A percentile compares a stretch with the other conserved stretches of the same genome.
These are phyloP conservation scores for Ceratocystis smalleyi DNA, from an alignment of 2,329 filamentous ascomycete genomes.

Conservation along the genomic window DNA sequence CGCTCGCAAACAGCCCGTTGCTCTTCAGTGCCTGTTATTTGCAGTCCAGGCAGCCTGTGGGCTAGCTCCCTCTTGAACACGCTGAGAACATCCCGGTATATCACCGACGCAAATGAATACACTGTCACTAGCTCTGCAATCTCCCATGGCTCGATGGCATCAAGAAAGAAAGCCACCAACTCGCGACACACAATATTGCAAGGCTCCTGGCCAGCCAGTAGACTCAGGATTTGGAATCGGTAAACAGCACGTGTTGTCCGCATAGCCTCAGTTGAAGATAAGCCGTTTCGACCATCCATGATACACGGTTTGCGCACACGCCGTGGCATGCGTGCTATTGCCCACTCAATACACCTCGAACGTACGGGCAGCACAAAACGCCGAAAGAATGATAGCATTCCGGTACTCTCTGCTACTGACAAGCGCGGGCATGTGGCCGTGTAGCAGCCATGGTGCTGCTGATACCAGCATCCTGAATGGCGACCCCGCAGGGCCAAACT, in stretches of 20 bases:
- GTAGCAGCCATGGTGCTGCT: neutral
- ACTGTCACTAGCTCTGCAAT: slow-evolving; percentile 12
- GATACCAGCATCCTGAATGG: neutral
- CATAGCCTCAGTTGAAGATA: slow-evolving; percentile 3
- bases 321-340: slow-evolving; percentile 6
- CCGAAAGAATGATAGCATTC: slow-evolving; percentile 12
- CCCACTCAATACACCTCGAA: slow-evolving; percentile 5
- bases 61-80: neutral
- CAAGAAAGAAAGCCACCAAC: slow-evolving; percentile 3
- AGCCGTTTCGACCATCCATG: neutral
- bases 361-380: slow-evolving; percentile 10
- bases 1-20: slow-evolving; percentile 1
- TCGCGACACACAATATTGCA: neutral
- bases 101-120: slow-evolving; percentile 8
- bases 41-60: neutral
- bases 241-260: slow-evolving; percentile 13
- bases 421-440: neutral
- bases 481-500: neutral
- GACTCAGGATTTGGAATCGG: slow-evolving; percentile 12
- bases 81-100: slow-evolving; percentile 11
- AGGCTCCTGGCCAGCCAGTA: slow-evolving; percentile 5
- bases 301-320: neutral
- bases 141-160: slow-evolving; percentile 15
- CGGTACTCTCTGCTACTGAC: slow-evolving; percentile 8
- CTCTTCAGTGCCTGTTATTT: neutral